Evolutionary conservation across 2,329 filamentous ascomycete species (phyloP).

Genomic region (Penicillium freii): DNA sequence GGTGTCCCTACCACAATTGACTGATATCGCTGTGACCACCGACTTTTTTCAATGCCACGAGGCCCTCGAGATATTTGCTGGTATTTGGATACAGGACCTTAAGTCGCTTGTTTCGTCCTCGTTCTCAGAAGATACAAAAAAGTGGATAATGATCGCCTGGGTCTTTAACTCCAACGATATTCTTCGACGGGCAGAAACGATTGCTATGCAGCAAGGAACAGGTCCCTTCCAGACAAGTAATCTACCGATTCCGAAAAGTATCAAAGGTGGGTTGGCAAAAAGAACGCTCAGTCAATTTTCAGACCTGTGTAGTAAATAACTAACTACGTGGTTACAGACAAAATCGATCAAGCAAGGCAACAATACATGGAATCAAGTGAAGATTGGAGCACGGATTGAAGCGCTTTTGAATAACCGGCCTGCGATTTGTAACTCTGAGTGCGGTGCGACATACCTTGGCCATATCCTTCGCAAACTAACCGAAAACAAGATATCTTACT

Average conservation of each 20-base stretch:
- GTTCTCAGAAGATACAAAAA: not conserved
- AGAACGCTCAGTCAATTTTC: not conserved
- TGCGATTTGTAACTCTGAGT: not conserved
- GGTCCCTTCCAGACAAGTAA: not conserved
- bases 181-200: not conserved
- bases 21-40: not conserved
- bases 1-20: not conserved
- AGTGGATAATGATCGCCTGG: not conserved
- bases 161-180: not conserved
- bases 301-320: not conserved
- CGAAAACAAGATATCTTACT: not conserved
- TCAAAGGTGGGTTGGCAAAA: not conserved
- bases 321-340: not conserved
- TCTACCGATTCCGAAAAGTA: not conserved
- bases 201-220: not conserved
- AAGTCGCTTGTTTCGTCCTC: too few species aligned
- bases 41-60: not conserved
- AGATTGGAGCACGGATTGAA: not conserved
- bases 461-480: not conserved
- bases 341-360: not conserved
- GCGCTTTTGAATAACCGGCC: fast-evolving
- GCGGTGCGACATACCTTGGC: not conserved
- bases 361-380: not conserved
- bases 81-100: not conserved
- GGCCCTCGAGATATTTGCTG: not conserved